Evolutionary conservation across 805 yeast genomes (phyloP), one percentile per base, ranked within the genome.

Genomic region (Priceomyces carsonii): DNA sequence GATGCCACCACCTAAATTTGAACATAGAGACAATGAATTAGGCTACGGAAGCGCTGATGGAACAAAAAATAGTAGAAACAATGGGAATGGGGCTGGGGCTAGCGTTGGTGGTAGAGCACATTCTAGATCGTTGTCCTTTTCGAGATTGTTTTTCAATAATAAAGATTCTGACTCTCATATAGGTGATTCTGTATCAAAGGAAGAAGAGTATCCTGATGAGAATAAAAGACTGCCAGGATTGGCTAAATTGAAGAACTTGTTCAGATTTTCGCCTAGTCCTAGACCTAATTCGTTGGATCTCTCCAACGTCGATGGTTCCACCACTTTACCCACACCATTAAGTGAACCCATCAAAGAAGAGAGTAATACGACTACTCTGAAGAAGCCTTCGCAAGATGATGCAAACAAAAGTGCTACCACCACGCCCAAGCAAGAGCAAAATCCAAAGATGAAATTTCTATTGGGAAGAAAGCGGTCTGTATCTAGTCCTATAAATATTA

Each of bases 181-280:
- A 7, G 18, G 26, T 6, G 28, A 31, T 5, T 19, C 27, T 8
- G 16, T 29, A 26, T 20, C 36, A 16, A 14, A 32, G 13, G 32
- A 34, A 40, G 37, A 33, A 34, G 16, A 41, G 38, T 39, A 29
- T 35, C 26, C 38, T 35, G 47, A 35, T 36, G 44, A 44, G 15
- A 27, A 29, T 30, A 46, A 40, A 28, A 45, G 42, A 26, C 53
- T 42, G 30, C 48, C 53, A n/a, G 43, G 61, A 21, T 45, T 60
- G 39, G 44, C 47, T 18, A 61, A 54, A 36, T 46, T 63, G 22
- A 57, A 57, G 37, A 54, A 47, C 26, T 40, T 62, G 15, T 60
- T 62, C 46, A 54, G 52, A 18, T 39, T 58, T 21, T 38, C 50
- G 4, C 39, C 45, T 7, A 37, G 38, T 14, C 42, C 37, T 9